Evolutionary conservation across 495 filamentous ascomycete genomes (phyloP), one percentile per base, ranked within the genome.

Genomic region (Hypoxylon subgilvum): DNA sequence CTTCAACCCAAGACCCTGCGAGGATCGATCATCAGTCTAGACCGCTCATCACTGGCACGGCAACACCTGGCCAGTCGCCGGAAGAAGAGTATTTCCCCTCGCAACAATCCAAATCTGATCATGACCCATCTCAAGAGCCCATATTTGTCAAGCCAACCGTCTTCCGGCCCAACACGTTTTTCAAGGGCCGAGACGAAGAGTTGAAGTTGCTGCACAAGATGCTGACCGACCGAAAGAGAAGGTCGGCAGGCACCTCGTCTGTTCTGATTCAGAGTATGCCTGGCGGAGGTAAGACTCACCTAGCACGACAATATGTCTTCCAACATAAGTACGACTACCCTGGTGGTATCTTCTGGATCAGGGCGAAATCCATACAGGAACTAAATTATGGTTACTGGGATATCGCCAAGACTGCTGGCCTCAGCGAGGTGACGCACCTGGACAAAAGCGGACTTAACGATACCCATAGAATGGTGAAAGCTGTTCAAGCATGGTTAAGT

Each of bases 261-360:
- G 87, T 91, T 4, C 73, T 91, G 6, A 82, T 94, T 28, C 82
- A 84, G 57, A 86, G 86, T 38, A 82, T 89, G 23, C 84, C 89
- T n/a, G 90, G 90, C 10, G 84, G 84, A 1, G 90, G 90, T 16
- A 94, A 94, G 71, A 88, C 88, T 0, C 89, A 92, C 67, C 74
- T 93, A n/a, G 88, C 88, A 27, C 79, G 90, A 5, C 81, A 94
- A 70, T 94, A 92, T 61, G 87, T 92, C 43, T 90, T 88, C 47
- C 73, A 78, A 18, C 82, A 89, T 51, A 80, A 77, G 14, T 78
- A 80, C 7, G 78, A 84, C 61, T 94, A 86, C 60, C 82, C 81
- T 0, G 90, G 88, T 1, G 90, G 90, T 4, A 79, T 92, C 16
- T 94, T 92, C 65, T 94, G 90, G 90, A 79, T 93, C 23, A 80